Evolutionary conservation across 805 yeast genomes (phyloP).

Genomic region (Metschnikowia henanensis): DNA sequence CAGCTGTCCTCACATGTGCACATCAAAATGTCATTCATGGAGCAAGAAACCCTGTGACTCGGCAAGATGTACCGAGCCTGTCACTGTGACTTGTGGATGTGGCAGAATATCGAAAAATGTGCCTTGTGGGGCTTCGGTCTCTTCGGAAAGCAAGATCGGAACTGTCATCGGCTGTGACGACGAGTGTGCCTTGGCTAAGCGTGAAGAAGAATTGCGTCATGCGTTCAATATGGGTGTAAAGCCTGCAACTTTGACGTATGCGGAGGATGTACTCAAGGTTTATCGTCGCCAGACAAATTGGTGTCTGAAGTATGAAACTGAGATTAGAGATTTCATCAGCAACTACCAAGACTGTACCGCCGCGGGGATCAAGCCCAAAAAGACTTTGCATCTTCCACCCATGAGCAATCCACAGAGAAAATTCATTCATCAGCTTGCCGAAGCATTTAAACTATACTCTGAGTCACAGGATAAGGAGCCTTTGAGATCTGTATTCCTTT

Average conservation of each 20-base stretch:
- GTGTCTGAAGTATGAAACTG: slow-evolving; percentile 64
- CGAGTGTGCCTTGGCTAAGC: slow-evolving; percentile 57
- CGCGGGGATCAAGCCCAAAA: slow-evolving; percentile 23
- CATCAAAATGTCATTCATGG: slow-evolving; percentile 60
- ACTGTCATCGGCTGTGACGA: slow-evolving; percentile 62
- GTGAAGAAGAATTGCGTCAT: slow-evolving; percentile 61
- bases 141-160: slow-evolving; percentile 32
- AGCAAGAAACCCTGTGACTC: slow-evolving; percentile 48
- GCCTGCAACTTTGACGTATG: slow-evolving; percentile 35
- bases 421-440: slow-evolving; percentile 70
- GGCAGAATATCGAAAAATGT: slow-evolving; percentile 50
- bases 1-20: slow-evolving; percentile 71
- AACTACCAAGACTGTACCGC: slow-evolving; percentile 26
- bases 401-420: slow-evolving; percentile 69
- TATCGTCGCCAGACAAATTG: slow-evolving; percentile 60
- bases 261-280: slow-evolving; percentile 45
- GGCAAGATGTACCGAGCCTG: slow-evolving; percentile 49
- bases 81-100: slow-evolving; percentile 61
- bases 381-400: slow-evolving; percentile 63
- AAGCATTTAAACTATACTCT: slow-evolving; percentile 54
- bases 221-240: slow-evolving; percentile 48
- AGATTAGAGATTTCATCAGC: slow-evolving; percentile 49
- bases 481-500: slow-evolving; percentile 64
- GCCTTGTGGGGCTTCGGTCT: slow-evolving; percentile 56
- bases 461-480: slow-evolving; percentile 87